Evolutionary conservation across 257 asterid species (phyloP).

Genomic region (Fraxinus quadrangulata): DNA sequence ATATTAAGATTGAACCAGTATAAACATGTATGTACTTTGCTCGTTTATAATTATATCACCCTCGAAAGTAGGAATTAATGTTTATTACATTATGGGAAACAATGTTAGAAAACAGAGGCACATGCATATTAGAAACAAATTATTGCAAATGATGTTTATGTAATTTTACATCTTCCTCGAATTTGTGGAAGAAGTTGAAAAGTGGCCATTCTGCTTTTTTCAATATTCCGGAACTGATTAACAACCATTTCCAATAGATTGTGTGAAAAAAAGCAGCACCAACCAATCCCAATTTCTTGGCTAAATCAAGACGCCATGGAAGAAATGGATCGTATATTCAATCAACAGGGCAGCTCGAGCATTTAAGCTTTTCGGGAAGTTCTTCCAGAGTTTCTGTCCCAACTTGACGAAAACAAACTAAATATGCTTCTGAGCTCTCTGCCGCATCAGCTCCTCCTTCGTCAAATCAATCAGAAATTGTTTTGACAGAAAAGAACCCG

Average conservation of each 20-base stretch:
- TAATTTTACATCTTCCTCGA: constrained; percentile 31
- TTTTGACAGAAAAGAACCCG: not conserved
- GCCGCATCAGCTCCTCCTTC: not conserved
- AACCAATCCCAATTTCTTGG: constrained; percentile 13
- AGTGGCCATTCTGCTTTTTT: constrained; percentile 26
- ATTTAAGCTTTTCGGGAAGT: constrained; percentile 21
- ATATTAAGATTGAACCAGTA: too few species aligned
- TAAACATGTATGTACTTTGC: too few species aligned
- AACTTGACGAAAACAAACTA: not conserved
- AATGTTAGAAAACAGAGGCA: too few species aligned
- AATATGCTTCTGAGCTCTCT: not conserved
- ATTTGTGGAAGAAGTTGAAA: constrained; percentile 32
- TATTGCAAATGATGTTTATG: too few species aligned
- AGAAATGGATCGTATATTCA: constrained; percentile 29
- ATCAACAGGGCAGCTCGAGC: constrained; percentile 11
- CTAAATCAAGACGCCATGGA: constrained; percentile 28
- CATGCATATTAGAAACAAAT: too few species aligned
- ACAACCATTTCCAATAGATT: constrained; percentile 15
- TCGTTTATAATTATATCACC: too few species aligned
- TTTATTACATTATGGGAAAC: too few species aligned
- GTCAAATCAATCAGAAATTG: not conserved
- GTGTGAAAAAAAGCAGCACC: constrained; percentile 33
- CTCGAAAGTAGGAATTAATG: too few species aligned
- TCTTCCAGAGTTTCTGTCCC: constrained; percentile 6
- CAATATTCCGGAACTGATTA: constrained; percentile 28